Evolutionary conservation across 192 early-diverging fungal species (phyloP), one percentile per base, ranked within the genome.

Genomic region (Coemansia sp.): DNA sequence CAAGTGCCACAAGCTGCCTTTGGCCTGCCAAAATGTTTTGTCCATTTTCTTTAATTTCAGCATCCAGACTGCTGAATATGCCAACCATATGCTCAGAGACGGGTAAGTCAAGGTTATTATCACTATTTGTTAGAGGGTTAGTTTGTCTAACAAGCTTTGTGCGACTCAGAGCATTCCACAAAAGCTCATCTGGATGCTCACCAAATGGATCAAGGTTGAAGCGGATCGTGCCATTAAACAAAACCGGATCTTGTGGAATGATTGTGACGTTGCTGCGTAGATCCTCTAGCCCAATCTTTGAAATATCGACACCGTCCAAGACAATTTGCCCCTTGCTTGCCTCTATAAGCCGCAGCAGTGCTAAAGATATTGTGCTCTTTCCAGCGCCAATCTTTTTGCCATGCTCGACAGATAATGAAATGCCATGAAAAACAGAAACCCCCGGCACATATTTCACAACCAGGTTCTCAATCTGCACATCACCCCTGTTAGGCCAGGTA

Each of bases 141-240:
- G n/a, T n/a, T n/a, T n/a, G n/a, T n/a, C n/a, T n/a, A n/a, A n/a
- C n/a, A n/a, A n/a, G n/a, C n/a, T n/a, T n/a, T n/a, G n/a, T n/a
- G n/a, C n/a, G 78, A 26, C 81, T 77, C n/a, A 98, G 84, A 4
- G 89, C 88, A 16, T 87, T 81, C 88, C 89, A 95, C 23, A 97
- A 73, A 37, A 86, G 79, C 44, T 83, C 75, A 63, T 98, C 96
- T 10, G 69, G 76, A 68, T 91, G 87, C 68, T 92, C 88, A 26
- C 74, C 79, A 67, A 93, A 90, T 12, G 93, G 94, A 71, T 98
- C 94, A 12, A 98, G 71, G 76, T 97, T 97, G 49, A 91, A 89
- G 8, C 94, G 85, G 39, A 95, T 73, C 5, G 90, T 86, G 23
- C 91, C 91, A 61, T 85, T 85, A 75, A 93, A 91, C 65, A 91